These are phyloP conservation scores for Tricholoma hemisulphureum DNA, from an alignment of 768 basidiomycete genomes.

Conservation along the genomic window DNA sequence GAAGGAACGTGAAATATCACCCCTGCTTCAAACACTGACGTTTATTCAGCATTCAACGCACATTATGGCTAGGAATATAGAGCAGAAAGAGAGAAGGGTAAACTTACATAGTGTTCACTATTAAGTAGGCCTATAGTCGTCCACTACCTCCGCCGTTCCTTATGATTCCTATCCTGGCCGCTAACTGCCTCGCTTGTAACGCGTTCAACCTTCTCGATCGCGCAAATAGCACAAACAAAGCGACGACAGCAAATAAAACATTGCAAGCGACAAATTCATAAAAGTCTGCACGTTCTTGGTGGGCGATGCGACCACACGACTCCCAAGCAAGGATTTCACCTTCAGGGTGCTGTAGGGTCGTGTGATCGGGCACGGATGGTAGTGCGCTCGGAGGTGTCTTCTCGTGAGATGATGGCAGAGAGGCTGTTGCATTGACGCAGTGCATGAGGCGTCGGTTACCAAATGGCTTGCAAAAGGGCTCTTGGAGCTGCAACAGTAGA, in stretches of 20 bases:
- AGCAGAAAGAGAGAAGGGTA: not conserved
- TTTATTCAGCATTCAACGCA: not conserved
- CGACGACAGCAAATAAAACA: slow-evolving; percentile 63
- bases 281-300: slow-evolving; percentile 80
- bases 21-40: not conserved
- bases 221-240: slow-evolving; percentile 63
- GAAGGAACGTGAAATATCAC: not conserved
- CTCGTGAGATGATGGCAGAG: slow-evolving; percentile 18
- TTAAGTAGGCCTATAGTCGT: slow-evolving; percentile 3
- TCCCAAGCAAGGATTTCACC: slow-evolving; percentile 86
- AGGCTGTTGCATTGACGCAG: slow-evolving; percentile 51
- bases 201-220: slow-evolving; percentile 68
- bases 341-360: slow-evolving; percentile 20
- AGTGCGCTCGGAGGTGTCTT: slow-evolving; percentile 9
- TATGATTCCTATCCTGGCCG: slow-evolving; percentile 79
- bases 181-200: slow-evolving; percentile 77
- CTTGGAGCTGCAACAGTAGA: slow-evolving; percentile 53
- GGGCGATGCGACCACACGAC: slow-evolving; percentile 84
- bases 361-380: slow-evolving; percentile 16
- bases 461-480: slow-evolving; percentile 95
- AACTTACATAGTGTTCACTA: not conserved
- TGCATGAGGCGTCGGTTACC: slow-evolving; percentile 90
- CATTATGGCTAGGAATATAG: not conserved
- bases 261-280: slow-evolving; percentile 91
- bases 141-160: slow-evolving; percentile 33